Percentiles rank a stretch among this genome's conserved stretches.
Evolutionary conservation across 2,329 filamentous ascomycete species (phyloP).

Genomic region (Penicillium janthinellum): DNA sequence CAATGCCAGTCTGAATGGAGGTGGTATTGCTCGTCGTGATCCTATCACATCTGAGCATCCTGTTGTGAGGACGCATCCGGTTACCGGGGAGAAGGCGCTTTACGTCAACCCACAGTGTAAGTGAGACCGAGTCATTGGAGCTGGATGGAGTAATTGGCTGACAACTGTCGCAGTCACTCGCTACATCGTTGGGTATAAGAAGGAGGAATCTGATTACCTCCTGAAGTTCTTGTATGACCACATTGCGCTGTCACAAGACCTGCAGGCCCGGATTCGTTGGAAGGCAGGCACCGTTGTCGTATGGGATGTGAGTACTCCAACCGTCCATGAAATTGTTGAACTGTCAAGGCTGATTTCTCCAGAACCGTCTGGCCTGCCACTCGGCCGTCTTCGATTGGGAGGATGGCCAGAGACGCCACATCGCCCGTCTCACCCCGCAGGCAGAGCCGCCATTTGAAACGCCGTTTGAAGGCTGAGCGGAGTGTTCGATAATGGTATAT

Average conservation of each 20-base stretch:
- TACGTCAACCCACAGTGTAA: constrained; percentile 82
- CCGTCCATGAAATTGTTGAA: background rate
- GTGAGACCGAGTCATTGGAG: constrained; percentile 25
- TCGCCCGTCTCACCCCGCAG: constrained; percentile 81
- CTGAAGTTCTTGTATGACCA: constrained; percentile 79
- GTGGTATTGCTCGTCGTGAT: constrained; percentile 72
- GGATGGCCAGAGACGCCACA: constrained; percentile 73
- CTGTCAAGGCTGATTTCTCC: constrained; percentile 12
- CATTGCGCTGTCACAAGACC: constrained; percentile 69
- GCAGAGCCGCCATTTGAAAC: constrained; percentile 78
- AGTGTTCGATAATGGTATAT: background rate
- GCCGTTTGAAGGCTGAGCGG: constrained; percentile 47
- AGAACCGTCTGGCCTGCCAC: constrained; percentile 76
- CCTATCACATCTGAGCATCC: constrained; percentile 75
- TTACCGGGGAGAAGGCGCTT: constrained; percentile 79
- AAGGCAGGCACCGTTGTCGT: constrained; percentile 77
- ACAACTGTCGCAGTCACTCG: constrained; percentile 63
- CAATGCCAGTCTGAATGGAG: constrained; percentile 65
- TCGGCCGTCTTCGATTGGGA: constrained; percentile 82
- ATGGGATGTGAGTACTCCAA: constrained; percentile 63
- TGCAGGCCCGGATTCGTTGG: constrained; percentile 77
- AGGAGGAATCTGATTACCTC: constrained; percentile 78
- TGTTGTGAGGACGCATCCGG: constrained; percentile 77
- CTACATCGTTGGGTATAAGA: constrained; percentile 78
- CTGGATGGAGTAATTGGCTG: background rate